Evolutionary conservation across 2,329 filamentous ascomycete species (phyloP), one percentile per base, ranked within the genome.

Genomic region (Pleochaeta shiraiana): DNA sequence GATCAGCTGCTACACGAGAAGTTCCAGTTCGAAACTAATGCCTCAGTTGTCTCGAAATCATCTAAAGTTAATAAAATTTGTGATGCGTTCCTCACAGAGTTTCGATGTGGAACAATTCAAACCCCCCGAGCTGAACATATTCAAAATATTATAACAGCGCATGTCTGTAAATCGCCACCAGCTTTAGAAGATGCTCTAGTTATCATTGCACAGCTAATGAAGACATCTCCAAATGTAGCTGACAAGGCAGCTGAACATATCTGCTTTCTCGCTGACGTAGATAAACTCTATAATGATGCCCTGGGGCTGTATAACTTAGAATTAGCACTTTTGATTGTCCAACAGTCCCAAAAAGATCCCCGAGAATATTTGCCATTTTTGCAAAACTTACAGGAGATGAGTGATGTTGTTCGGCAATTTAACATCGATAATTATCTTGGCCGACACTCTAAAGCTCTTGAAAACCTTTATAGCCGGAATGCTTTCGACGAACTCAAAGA

Each of bases 161-260:
- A 97, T 71, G 89, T 97, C 39, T 96, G 90, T 81, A 98, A 97
- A 74, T 82, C 79, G 3, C 93, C 93, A 0, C 90, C 93, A 6
- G 92, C 95, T 63, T 81, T 97, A 0, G 88, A 95, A 65, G 86
- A 92, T 66, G 93, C 90, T 2, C 78, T 98, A 63, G 77, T 77
- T 1, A 83, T 97, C 34, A 88, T 97, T 37, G 86, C 89, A 3
- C 81, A 84, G 64, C 76, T 98, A 39, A 81, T 84, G 78, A 67
- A 81, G 64, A 81, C 86, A 68, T 82, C 87, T 62, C 78, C 83
- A 50, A 81, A 84, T 63, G 79, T 91, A 68, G 89, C 90, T 0
- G 92, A 97, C 69, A 86, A 86, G 73, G 92, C 92, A 0, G 86
- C 96, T 26, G 90, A 96, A 72, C 93, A 98, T 71, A 96, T 98